Conservation (phyloP, 176 grass and related monocot genomes). For the Eleusine indica region DNA sequence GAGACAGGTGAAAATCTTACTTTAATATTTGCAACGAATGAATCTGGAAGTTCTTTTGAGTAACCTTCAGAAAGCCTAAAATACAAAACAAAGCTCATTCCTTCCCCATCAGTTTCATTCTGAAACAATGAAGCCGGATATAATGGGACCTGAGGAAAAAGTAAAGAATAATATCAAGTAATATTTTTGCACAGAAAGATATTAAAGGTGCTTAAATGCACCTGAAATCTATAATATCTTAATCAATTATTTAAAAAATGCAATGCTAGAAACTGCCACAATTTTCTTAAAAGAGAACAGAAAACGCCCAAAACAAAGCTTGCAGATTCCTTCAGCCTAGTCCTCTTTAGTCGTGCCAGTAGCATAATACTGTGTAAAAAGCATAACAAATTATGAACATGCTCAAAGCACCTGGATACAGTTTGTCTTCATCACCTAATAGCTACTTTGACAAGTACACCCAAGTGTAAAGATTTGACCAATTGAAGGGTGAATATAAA, state of each 20-base stretch:
- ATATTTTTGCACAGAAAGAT: background rate
- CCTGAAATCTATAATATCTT: constrained; percentile 5
- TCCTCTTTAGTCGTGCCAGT: constrained; percentile 14
- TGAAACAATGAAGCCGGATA: constrained; percentile 97
- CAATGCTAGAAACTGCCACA: background rate
- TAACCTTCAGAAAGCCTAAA: constrained; percentile 90
- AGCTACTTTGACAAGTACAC: constrained; percentile 1
- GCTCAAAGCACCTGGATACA: constrained; percentile 7
- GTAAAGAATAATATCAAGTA: constrained; percentile 36
- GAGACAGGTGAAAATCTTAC: constrained; percentile 55
- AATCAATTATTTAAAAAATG: constrained; percentile 18
- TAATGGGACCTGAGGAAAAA: constrained; percentile 71
- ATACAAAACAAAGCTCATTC: constrained; percentile 97
- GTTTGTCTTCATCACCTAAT: constrained; percentile 19
- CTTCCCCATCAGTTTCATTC: constrained; percentile 92
- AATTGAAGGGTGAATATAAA: constrained; percentile 10
- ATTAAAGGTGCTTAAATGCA: background rate
- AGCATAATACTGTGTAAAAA: background rate
- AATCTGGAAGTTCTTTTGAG: constrained; percentile 87
- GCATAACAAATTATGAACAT: constrained; percentile 10
- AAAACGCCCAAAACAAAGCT: background rate
- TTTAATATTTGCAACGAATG: constrained; percentile 77
- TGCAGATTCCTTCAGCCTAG: constrained; percentile 1
- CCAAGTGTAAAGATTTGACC: background rate
- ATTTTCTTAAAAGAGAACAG: constrained; percentile 3